Percentiles rank a stretch among this genome's conserved stretches.
These are phyloP conservation scores for Nakazawaea anatomiae DNA, from an alignment of 805 yeast genomes.

Conservation along the genomic window DNA sequence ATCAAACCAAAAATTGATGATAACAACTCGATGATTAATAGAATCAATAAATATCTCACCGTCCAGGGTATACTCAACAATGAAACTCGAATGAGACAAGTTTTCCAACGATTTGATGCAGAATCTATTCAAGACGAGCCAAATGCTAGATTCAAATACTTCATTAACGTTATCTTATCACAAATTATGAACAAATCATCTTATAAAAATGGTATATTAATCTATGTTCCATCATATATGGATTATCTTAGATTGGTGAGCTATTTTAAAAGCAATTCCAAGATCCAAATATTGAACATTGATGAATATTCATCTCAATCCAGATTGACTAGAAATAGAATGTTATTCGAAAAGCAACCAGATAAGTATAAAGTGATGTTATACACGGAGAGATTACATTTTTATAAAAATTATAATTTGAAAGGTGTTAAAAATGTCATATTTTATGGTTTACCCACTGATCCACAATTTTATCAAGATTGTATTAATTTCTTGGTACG, in stretches of 20 bases:
- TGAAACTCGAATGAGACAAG: slow-evolving; percentile 50
- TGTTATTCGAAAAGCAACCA: slow-evolving; percentile 57
- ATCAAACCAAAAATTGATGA: slow-evolving; percentile 42
- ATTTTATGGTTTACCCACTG: slow-evolving; percentile 79
- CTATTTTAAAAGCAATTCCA: slow-evolving; percentile 57
- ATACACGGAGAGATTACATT: slow-evolving; percentile 94
- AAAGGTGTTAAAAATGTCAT: slow-evolving; percentile 79
- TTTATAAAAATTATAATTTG: slow-evolving; percentile 79
- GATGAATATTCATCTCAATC: slow-evolving; percentile 80
- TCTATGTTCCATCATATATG: slow-evolving; percentile 80
- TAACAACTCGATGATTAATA: slow-evolving; percentile 49
- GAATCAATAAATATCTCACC: slow-evolving; percentile 41
- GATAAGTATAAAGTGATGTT: slow-evolving; percentile 57
- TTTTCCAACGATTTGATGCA: slow-evolving; percentile 65
- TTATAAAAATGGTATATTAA: slow-evolving; percentile 67
- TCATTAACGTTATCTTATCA: slow-evolving; percentile 69
- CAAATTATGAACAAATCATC: slow-evolving; percentile 56
- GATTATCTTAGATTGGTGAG: slow-evolving; percentile 80
- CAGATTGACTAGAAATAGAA: slow-evolving; percentile 66
- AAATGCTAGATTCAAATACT: slow-evolving; percentile 75
- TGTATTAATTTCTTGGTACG: slow-evolving; percentile 62
- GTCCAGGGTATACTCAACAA: slow-evolving; percentile 25
- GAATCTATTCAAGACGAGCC: slow-evolving; percentile 60
- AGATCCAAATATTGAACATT: slow-evolving; percentile 58
- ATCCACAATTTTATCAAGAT: slow-evolving; percentile 80